Conservation (phyloP, 2,329 filamentous ascomycete species). For the Ophiostoma novo-ulmi region DNA sequence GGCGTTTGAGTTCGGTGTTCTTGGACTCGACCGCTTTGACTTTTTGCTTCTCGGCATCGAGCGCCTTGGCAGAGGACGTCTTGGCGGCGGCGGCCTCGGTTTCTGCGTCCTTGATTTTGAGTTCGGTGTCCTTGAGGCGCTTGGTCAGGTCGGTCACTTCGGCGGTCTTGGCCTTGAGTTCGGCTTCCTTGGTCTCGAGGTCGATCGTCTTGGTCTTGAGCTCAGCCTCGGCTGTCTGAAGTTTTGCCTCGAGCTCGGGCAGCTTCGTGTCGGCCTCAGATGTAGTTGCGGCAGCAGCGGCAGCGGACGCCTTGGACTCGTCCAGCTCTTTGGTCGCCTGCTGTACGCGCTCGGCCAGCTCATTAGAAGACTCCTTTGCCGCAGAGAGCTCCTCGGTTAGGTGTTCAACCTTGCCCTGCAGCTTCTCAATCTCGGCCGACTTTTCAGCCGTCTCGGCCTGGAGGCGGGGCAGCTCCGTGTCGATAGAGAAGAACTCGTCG, state of each 20-base stretch:
- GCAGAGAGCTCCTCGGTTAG: constrained; percentile 62
- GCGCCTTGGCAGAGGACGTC: constrained; percentile 33
- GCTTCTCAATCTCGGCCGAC: constrained; percentile 62
- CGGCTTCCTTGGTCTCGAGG: constrained; percentile 33
- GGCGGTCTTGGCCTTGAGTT: constrained; percentile 43
- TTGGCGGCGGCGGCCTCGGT: constrained; percentile 34
- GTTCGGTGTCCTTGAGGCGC: constrained; percentile 41
- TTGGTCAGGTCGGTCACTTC: constrained; percentile 49
- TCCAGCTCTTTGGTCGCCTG: constrained; percentile 59
- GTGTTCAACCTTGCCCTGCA: constrained; percentile 63
- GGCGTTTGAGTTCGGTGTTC: constrained; percentile 38
- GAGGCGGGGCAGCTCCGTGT: constrained; percentile 78
- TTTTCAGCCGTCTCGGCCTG: constrained; percentile 66
- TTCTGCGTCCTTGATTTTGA: constrained; percentile 44
- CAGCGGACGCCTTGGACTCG: constrained; percentile 11
- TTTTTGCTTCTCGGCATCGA: constrained; percentile 33
- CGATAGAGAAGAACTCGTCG: constrained; percentile 88
- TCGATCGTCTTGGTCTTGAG: neutral
- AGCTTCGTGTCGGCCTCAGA: neutral
- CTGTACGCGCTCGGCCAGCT: constrained; percentile 63
- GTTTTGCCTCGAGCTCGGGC: neutral
- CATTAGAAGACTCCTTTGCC: constrained; percentile 63
- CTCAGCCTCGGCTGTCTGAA: neutral
- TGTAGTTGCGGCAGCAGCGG: neutral
- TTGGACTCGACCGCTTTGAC: constrained; percentile 36